Evolutionary conservation across 208 protist species (phyloP), one percentile per base, ranked within the genome.

Genomic region (Leishmania tarentolae): DNA sequence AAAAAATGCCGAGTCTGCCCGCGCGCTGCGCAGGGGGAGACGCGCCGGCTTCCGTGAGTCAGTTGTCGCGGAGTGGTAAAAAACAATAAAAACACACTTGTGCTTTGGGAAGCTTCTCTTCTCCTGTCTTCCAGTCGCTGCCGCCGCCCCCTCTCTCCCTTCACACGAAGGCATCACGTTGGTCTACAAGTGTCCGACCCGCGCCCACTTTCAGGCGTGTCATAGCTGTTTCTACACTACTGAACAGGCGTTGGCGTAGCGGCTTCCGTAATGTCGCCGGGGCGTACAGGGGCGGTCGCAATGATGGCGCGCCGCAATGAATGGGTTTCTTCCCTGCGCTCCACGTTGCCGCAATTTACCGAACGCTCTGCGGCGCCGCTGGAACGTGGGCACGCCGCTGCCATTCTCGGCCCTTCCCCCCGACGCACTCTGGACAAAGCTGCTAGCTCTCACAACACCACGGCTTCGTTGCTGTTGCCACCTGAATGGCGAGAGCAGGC

Each of bases 401-500:
- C 78, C 35, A 47, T 80, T n/a, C 76, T 79, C 31, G 37, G 74
- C 73, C 35, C 59, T 3, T 42, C 70, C 21, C 61, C 79, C 63
- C 76, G 82, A 31, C 77, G 59, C 42, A 37, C 31, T 37, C 78
- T 85, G 2, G 77, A 79, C 19, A 65, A 77, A 3, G 82, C 82
- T 5, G 56, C 76, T 31, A 35, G 24, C 46, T 71, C 59, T 47
- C 19, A n/a, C 24, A 65, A 37, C 31, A 40, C 52, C 17, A 11
- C 69, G 11, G 76, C 75, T 2, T 63, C 73, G 15, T 46, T 91
- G 46, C 17, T 81, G n/a, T 80, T 92, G 9, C 86, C 88, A 3
- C 1, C 42, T 0, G 42, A 79, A 8, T 93, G 90, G 88, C 53
- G 56, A 5, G 63, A 74, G 19, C 44, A 71, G 21, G 87, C 84